Percentiles rank a stretch among this genome's conserved stretches.
These are phyloP conservation scores for Colletotrichum agaves DNA, from an alignment of 2,329 filamentous ascomycete genomes.

Conservation along the genomic window DNA sequence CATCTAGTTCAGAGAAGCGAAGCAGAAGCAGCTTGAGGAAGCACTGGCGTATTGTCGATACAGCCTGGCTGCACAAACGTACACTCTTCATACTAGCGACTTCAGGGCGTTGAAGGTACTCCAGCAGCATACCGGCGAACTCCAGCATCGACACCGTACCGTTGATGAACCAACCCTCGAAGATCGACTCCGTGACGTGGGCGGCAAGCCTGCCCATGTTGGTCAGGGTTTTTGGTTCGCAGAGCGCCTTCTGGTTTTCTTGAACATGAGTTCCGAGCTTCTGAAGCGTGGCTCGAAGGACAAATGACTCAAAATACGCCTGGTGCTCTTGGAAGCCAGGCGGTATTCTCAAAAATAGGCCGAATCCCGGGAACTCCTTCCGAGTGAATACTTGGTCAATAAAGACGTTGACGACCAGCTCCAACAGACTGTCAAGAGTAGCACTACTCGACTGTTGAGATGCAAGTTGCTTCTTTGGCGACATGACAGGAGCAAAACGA, in stretches of 20 bases:
- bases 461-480: slow-evolving; percentile 63
- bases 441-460: slow-evolving; percentile 70
- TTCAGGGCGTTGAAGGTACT: slow-evolving; percentile 89
- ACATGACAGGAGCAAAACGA: slow-evolving; percentile 71
- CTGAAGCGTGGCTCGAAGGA: slow-evolving; percentile 79
- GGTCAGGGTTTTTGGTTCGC: slow-evolving; percentile 84
- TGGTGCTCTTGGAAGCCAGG: slow-evolving; percentile 95
- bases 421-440: slow-evolving; percentile 79
- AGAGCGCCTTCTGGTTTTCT: slow-evolving; percentile 75
- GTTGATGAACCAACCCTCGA: slow-evolving; percentile 96
- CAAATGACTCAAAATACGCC: slow-evolving; percentile 92
- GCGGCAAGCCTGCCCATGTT: slow-evolving; percentile 85
- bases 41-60: slow-evolving; percentile 78
- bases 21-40: slow-evolving; percentile 85
- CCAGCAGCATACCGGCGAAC: slow-evolving; percentile 84
- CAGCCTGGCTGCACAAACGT: slow-evolving; percentile 87
- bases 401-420: slow-evolving; percentile 83
- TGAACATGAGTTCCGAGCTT: slow-evolving; percentile 77
- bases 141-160: slow-evolving; percentile 86
- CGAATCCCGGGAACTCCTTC: slow-evolving; percentile 92
- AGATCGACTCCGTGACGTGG: slow-evolving; percentile 89
- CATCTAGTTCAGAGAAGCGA: slow-evolving; percentile 84
- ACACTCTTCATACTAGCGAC: slow-evolving; percentile 85
- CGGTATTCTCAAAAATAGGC: slow-evolving; percentile 86
- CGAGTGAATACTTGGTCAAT: slow-evolving; percentile 85